A percentile compares a stretch with the other conserved stretches of the same genome.
Conservation (phyloP, 805 yeast species). For the Starmerella geochares region DNA sequence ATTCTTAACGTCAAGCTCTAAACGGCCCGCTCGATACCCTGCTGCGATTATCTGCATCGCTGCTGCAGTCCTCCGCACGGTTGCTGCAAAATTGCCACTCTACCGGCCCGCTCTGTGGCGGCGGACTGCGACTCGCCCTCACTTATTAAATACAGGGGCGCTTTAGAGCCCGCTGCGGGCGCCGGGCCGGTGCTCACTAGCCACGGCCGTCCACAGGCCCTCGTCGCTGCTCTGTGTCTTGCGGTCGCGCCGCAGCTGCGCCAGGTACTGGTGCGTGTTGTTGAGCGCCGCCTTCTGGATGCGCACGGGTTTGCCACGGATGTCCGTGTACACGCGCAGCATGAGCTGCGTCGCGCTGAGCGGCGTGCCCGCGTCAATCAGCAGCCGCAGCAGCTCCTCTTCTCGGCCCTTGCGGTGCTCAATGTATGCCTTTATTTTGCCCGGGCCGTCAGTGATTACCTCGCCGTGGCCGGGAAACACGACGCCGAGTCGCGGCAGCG, state of each 20-base stretch:
- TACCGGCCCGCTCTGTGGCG: too few relatives aligned
- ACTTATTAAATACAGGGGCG: too few relatives aligned
- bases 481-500: slow-evolving; percentile 15
- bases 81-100: too few relatives aligned
- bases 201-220: slow-evolving; percentile 5
- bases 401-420: slow-evolving; percentile 32
- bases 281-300: slow-evolving; percentile 30
- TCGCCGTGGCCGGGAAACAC: slow-evolving; percentile 36
- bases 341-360: slow-evolving; percentile 23
- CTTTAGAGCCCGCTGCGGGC: slow-evolving; percentile 4
- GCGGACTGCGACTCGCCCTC: too few relatives aligned
- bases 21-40: too few relatives aligned
- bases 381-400: slow-evolving; percentile 25
- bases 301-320: slow-evolving; percentile 23
- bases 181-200: neutral
- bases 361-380: slow-evolving; percentile 15
- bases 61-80: too few relatives aligned
- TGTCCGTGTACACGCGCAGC: slow-evolving; percentile 24
- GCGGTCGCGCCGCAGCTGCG: slow-evolving; percentile 27
- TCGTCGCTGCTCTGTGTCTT: slow-evolving; percentile 14
- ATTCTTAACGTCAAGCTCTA: too few relatives aligned
- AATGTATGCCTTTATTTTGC: slow-evolving; percentile 30
- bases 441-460: slow-evolving; percentile 28
- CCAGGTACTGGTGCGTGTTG: slow-evolving; percentile 29
- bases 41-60: too few relatives aligned